phyloP scores from a whole-genome alignment of 2,329 filamentous ascomycete genomes.

The Fonsecaea multimorphosa region DNA sequence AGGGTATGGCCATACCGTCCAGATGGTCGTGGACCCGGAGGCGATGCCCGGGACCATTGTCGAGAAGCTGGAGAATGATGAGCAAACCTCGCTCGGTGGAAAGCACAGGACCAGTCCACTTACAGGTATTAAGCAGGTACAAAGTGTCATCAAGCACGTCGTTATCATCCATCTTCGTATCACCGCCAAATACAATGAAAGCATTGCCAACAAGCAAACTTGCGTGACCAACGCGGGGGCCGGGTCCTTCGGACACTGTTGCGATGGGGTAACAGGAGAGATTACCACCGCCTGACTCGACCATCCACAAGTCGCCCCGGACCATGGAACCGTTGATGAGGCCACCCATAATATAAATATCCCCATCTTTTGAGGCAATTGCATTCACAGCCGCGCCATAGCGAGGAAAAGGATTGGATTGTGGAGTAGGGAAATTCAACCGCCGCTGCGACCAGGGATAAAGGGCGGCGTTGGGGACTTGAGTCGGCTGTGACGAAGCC shows the following conservation, averaged over 20 bases:
- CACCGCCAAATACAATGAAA: slow-evolving; percentile 97
- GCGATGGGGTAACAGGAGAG: slow-evolving; percentile 90
- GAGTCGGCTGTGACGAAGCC: slow-evolving; percentile 48
- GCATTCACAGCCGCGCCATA: slow-evolving; percentile 97
- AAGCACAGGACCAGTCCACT: slow-evolving; percentile 49
- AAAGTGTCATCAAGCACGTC: slow-evolving; percentile 93
- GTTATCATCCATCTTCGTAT: slow-evolving; percentile 93
- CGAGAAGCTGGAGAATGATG: slow-evolving; percentile 73
- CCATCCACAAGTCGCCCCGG: slow-evolving; percentile 97
- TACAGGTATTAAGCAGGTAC: slow-evolving; percentile 97
- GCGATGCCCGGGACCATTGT: slow-evolving; percentile 95
- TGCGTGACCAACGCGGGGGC: slow-evolving; percentile 90
- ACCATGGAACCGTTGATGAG: slow-evolving; percentile 93
- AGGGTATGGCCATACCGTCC: slow-evolving; percentile 95
- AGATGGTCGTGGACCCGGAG: slow-evolving; percentile 81
- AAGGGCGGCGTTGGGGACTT: slow-evolving; percentile 75
- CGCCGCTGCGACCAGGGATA: slow-evolving; percentile 96
- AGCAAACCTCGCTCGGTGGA: slow-evolving; percentile 36
- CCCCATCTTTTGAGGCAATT: slow-evolving; percentile 90
- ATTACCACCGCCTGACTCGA: slow-evolving; percentile 81
- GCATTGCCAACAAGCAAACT: slow-evolving; percentile 96
- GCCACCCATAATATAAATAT: slow-evolving; percentile 97
- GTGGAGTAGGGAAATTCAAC: slow-evolving; percentile 80
- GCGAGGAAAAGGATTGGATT: slow-evolving; percentile 87
- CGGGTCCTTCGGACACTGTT: slow-evolving; percentile 91